These are phyloP conservation scores for Phialemoniopsis sp. DNA, from an alignment of 2,329 filamentous ascomycete species.

Conservation along the genomic window DNA sequence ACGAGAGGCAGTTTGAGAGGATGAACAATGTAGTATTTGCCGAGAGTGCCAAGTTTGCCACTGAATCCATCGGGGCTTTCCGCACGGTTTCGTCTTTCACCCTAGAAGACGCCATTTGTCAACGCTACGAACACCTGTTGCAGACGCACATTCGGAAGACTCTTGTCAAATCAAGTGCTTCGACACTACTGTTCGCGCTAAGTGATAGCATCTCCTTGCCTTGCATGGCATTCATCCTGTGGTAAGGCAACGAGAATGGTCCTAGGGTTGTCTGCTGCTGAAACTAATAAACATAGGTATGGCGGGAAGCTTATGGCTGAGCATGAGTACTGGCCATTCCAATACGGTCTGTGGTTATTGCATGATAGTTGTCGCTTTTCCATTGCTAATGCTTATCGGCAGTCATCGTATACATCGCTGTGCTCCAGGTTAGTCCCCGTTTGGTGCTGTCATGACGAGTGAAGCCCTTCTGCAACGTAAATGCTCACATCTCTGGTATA, in stretches of 20 bases:
- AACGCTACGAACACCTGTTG: slow-evolving; percentile 29
- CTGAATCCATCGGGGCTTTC: slow-evolving; percentile 58
- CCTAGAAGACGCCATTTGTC: slow-evolving; percentile 53
- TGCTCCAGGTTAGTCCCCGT: slow-evolving; percentile 17
- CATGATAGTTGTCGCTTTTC: too few relatives aligned
- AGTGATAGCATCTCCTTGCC: slow-evolving; percentile 44
- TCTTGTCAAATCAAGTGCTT: slow-evolving; percentile 22
- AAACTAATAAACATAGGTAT: slow-evolving; percentile 17
- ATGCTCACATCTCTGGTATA: slow-evolving; percentile 4
- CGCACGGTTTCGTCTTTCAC: slow-evolving; percentile 58
- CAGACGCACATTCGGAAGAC: slow-evolving; percentile 24
- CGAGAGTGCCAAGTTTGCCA: slow-evolving; percentile 59
- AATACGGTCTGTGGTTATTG: slow-evolving; percentile 16
- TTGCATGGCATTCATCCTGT: slow-evolving; percentile 56
- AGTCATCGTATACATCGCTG: slow-evolving; percentile 25
- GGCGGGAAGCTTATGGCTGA: slow-evolving; percentile 21
- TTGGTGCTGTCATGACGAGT: too few relatives aligned
- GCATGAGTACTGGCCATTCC: slow-evolving; percentile 22
- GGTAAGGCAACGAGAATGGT: too few relatives aligned
- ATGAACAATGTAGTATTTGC: slow-evolving; percentile 55
- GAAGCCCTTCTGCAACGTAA: background rate
- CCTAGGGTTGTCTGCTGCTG: background rate
- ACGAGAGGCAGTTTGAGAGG: slow-evolving; percentile 52
- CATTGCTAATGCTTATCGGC: background rate
- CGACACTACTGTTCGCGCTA: slow-evolving; percentile 25